Conservation (phyloP, 441 rosid species). For the Aquilaria agallochum region DNA sequence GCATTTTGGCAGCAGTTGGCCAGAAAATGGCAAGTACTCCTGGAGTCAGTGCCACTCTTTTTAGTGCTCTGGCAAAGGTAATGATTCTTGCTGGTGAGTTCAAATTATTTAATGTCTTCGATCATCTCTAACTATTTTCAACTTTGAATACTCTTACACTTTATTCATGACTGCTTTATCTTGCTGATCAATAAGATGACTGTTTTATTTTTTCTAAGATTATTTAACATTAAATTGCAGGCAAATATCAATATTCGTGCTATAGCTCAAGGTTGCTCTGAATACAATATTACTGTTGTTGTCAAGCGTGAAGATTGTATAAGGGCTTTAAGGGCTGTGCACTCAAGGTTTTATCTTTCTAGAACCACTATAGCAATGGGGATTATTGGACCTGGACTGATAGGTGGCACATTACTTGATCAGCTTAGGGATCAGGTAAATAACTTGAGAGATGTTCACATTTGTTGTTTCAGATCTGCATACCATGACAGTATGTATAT, state of each 20-base stretch:
- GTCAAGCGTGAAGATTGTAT: constrained; percentile 82
- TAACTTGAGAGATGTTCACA: constrained; percentile 1
- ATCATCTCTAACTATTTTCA: too few relatives aligned
- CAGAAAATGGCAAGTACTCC: constrained; percentile 98
- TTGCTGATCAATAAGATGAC: too few relatives aligned
- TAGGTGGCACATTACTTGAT: constrained; percentile 83
- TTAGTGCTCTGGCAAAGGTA: constrained; percentile 92
- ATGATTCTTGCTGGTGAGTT: neutral
- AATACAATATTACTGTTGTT: constrained; percentile 83
- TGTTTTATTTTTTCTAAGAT: neutral
- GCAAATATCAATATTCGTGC: constrained; percentile 88
- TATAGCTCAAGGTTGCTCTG: constrained; percentile 97
- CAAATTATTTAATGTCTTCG: too few relatives aligned
- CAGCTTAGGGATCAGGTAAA: constrained; percentile 90
- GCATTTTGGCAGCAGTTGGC: constrained; percentile 93
- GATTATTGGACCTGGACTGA: constrained; percentile 88
- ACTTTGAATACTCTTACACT: too few relatives aligned
- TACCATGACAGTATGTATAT: too few relatives aligned
- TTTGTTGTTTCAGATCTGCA: neutral
- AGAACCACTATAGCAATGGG: constrained; percentile 93
- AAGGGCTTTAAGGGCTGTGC: constrained; percentile 89
- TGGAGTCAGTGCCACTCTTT: constrained; percentile 92
- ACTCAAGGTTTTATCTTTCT: constrained; percentile 88
- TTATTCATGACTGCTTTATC: too few relatives aligned
- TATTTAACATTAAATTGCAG: constrained; percentile 33